Base-by-base conservation (phyloP, 1,284 basidiomycete genomes). In the Schizopora paradoxa region DNA sequence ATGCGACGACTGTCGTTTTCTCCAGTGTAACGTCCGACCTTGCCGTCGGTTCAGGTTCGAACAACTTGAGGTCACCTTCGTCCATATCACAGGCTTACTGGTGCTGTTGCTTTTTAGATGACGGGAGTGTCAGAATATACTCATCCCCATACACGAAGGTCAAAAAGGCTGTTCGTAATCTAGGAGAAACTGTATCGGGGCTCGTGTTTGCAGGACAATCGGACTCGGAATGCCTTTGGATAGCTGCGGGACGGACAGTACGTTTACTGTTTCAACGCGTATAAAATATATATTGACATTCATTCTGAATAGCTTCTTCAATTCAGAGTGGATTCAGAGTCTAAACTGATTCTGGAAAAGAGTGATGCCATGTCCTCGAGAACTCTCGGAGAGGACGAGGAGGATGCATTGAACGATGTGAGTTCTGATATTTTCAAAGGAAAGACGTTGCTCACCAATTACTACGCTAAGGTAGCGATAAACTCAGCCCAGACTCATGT, bases 371-470 rank as follows among this genome's bases (percentile, higher is more conserved):
- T 64, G 13, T 33, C 56, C 7, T 56, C 49, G 0, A 50, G 83
- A 16, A 65, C 70, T 4, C 51, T 83, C 13, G 70, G 73, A 6
- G 66, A 71, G 36, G 65, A 73, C 36, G 71, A 73, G 0, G 76
- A 77, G 3, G 82, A 89, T 51, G 65, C 74, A 10, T 48, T 86
- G 49, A 85, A 87, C 56, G 81, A 87, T 68, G 86, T 86, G 59
- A 58, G 66, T 53, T 8, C 13, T 18, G 23, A 37, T 28, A 14
- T 43, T 14, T 22, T 19, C 22, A 41, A 33, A 43, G 43, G 36
- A 50, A 21, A 33, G 41, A 42, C 2, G 37, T 13, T 21, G 40
- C 31, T 41, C 19, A 5, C n/a, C 14, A 40, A 47, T 22, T 39
- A 45, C 43, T 52, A 56, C 57, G 66, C 62, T 61, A 61, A 87